Evolutionary conservation across 192 early-diverging fungal genomes (phyloP).

Genomic region (Piromyces finnis): DNA sequence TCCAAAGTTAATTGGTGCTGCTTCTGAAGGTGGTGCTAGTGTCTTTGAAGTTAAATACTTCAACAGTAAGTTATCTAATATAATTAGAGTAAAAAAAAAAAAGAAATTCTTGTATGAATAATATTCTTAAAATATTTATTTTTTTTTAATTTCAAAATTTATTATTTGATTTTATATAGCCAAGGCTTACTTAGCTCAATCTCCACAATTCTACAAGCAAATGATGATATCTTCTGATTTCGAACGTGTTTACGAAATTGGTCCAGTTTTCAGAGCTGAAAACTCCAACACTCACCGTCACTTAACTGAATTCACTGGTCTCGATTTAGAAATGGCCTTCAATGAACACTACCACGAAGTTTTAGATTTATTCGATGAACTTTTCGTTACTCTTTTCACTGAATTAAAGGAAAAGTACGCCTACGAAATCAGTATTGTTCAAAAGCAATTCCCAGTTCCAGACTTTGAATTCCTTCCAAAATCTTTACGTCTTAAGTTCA

Average conservation of each 20-base stretch:
- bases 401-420: slow-evolving; percentile 67
- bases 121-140: too few species aligned
- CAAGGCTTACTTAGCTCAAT: slow-evolving; percentile 86
- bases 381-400: slow-evolving; percentile 83
- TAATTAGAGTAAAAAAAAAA: too few species aligned
- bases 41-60: slow-evolving; percentile 98
- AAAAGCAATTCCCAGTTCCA: slow-evolving; percentile 80
- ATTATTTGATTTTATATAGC: too few species aligned
- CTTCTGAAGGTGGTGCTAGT: slow-evolving; percentile 91
- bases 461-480: slow-evolving; percentile 74
- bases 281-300: slow-evolving; percentile 94
- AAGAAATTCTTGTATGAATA: too few species aligned
- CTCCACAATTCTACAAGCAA: slow-evolving; percentile 98
- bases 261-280: slow-evolving; percentile 96
- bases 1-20: slow-evolving; percentile 86
- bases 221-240: slow-evolving; percentile 95
- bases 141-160: too few species aligned
- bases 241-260: slow-evolving; percentile 96
- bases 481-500: slow-evolving; percentile 64
- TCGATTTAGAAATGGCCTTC: slow-evolving; percentile 98
- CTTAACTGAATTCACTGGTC: slow-evolving; percentile 95
- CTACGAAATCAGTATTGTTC: slow-evolving; percentile 67
- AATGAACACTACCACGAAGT: slow-evolving; percentile 99
- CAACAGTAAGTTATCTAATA: slow-evolving; percentile 38
- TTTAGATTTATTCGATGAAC: slow-evolving; percentile 74